A percentile compares a stretch with the other conserved stretches of the same genome.
These are phyloP conservation scores for Nicotiana otophora DNA, from an alignment of 257 asterid genomes.

Conservation along the genomic window DNA sequence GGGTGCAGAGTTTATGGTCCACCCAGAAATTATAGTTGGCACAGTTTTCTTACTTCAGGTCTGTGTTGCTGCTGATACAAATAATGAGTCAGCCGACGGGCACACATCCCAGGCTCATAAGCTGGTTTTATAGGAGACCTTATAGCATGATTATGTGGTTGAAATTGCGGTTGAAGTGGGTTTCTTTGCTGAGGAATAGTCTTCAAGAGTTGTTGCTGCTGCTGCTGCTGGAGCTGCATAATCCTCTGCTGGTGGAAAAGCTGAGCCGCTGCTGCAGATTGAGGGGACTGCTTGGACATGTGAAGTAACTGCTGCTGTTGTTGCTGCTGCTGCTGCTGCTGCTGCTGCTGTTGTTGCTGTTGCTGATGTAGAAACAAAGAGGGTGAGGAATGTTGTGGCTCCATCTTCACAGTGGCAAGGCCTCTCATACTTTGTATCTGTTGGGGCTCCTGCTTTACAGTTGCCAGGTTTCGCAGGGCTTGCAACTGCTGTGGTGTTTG, in stretches of 20 bases:
- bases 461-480: slow-evolving; percentile 43
- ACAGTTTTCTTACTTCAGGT: slow-evolving; percentile 60
- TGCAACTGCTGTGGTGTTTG: slow-evolving; percentile 65
- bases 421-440: slow-evolving; percentile 57
- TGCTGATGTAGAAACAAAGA: slow-evolving; percentile 72
- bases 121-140: slow-evolving; percentile 66
- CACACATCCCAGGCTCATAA: slow-evolving; percentile 98
- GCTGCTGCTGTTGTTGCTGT: slow-evolving; percentile 41
- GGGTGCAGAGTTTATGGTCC: not conserved
- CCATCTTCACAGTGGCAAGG: slow-evolving; percentile 65
- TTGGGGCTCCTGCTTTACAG: slow-evolving; percentile 72
- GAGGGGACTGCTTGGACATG: slow-evolving; percentile 55
- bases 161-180: slow-evolving; percentile 58
- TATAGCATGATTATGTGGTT: slow-evolving; percentile 48
- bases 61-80: slow-evolving; percentile 97
- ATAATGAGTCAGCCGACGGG: slow-evolving; percentile 86
- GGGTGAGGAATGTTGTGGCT: slow-evolving; percentile 66
- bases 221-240: slow-evolving; percentile 69
- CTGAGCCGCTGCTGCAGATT: slow-evolving; percentile 75
- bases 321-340: slow-evolving; percentile 36
- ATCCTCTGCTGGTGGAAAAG: slow-evolving; percentile 75
- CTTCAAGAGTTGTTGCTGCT: slow-evolving; percentile 77
- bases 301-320: slow-evolving; percentile 40
- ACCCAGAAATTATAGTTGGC: not conserved
- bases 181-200: slow-evolving; percentile 76